Percentiles rank a stretch among this genome's conserved stretches.
Evolutionary conservation across 495 filamentous ascomycete species (phyloP).

Genomic region (Pseudoneurospora amorphoporcata): DNA sequence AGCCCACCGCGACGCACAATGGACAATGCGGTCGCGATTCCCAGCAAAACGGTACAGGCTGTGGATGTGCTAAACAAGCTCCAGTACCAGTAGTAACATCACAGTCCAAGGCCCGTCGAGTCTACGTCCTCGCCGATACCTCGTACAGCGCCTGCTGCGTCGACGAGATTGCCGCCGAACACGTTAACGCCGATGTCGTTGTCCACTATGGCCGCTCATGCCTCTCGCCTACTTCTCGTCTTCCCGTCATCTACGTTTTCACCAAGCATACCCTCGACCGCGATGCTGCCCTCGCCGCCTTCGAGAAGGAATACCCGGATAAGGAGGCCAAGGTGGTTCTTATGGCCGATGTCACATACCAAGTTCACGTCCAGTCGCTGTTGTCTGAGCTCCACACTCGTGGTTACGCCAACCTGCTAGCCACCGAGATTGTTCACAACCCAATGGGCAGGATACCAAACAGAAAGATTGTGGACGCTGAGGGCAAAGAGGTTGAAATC

Average conservation of each 20-base stretch:
- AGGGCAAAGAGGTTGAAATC: not conserved
- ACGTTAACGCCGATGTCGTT: constrained; percentile 80
- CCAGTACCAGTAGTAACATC: not conserved
- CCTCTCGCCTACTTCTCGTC: constrained; percentile 75
- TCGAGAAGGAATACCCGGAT: constrained; percentile 58
- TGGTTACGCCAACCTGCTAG: constrained; percentile 61
- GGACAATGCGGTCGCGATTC: not conserved
- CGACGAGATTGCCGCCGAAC: constrained; percentile 93
- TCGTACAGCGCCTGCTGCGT: constrained; percentile 97
- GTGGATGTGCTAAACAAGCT: not conserved
- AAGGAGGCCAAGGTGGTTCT: constrained; percentile 57
- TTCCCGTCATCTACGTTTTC: constrained; percentile 90
- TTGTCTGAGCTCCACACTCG: constrained; percentile 35
- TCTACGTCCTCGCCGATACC: constrained; percentile 89
- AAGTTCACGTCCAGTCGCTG: constrained; percentile 53
- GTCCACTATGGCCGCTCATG: constrained; percentile 94
- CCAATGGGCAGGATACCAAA: constrained; percentile 82
- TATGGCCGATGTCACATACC: constrained; percentile 84
- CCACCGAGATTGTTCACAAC: constrained; percentile 64
- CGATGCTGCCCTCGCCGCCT: constrained; percentile 45
- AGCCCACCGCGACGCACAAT: not conserved
- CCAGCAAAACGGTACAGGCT: not conserved
- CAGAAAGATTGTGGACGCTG: constrained; percentile 36
- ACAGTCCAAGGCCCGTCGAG: constrained; percentile 7
- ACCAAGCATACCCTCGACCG: constrained; percentile 57